Conservation (phyloP, 371 early-diverging fungal genomes). For the Syncephalastrum contaminatum region DNA sequence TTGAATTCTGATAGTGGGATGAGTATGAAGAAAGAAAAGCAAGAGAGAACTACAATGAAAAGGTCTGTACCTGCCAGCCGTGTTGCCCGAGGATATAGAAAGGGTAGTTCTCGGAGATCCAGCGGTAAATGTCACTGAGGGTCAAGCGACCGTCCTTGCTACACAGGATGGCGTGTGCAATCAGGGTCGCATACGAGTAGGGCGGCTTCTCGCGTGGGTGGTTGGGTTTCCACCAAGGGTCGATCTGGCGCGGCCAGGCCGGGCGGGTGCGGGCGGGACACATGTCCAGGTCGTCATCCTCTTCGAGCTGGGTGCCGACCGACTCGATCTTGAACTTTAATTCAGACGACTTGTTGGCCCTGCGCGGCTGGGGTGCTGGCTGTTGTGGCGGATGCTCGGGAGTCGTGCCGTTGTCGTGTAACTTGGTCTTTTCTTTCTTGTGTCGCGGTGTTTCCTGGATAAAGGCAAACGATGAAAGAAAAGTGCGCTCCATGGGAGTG, state of each 20-base stretch:
- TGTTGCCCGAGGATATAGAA: conserved; percentile 72
- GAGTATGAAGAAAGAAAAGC: neutral
- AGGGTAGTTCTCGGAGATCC: conserved; percentile 80
- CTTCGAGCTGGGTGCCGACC: conserved; percentile 39
- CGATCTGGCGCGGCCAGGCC: conserved; percentile 40
- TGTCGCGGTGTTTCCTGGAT: conserved; percentile 17
- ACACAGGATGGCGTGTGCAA: conserved; percentile 86
- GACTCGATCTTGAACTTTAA: conserved; percentile 42
- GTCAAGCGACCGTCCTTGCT: conserved; percentile 77
- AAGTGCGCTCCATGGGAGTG: too few relatives aligned
- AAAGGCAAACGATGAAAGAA: conserved; percentile 17
- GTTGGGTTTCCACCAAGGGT: conserved; percentile 47
- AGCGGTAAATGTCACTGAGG: conserved; percentile 90
- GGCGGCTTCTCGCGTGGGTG: conserved; percentile 72
- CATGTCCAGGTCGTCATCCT: conserved; percentile 45
- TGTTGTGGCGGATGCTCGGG: conserved; percentile 2
- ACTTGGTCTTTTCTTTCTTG: neutral
- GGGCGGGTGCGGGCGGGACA: conserved; percentile 40
- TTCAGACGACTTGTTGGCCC: conserved; percentile 12
- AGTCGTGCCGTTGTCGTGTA: conserved; percentile 2
- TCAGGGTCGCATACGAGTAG: conserved; percentile 90
- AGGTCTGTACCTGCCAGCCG: conserved; percentile 78
- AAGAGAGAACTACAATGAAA: conserved; percentile 4
- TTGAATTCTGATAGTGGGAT: conserved; percentile 76
- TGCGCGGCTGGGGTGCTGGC: conserved; percentile 8